Evolutionary conservation across 371 early-diverging fungal genomes (phyloP), one percentile per base, ranked within the genome.

Genomic region (Mortierella sp.): DNA sequence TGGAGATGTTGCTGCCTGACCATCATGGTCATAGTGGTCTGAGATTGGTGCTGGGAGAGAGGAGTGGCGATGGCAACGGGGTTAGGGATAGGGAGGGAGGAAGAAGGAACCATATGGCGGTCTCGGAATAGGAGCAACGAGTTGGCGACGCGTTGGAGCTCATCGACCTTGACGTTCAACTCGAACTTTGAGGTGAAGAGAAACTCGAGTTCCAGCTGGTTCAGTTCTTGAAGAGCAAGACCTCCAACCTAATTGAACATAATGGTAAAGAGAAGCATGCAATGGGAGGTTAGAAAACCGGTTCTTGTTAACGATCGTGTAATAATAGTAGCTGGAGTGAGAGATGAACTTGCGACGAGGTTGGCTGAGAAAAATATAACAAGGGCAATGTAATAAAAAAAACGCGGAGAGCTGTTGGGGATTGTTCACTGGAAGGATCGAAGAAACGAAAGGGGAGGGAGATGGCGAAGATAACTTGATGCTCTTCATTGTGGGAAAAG

Each of bases 171-270:
- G 72, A 95, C 92, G 50, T 94, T 91, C 40, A 98, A 89, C 72
- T 95, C 91, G 91, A 97, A 98, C 69, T 94, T 90, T 74, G 95
- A 93, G 77, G 96, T 89, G 73, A 95, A 95, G 61, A 97, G 89
- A 75, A 98, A 93, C 89, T 98, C 97, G 70, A 97, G 82, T 79
- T 98, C 98, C 51, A 98, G 89, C 75, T 95, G 90, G 88, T 98
- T 98, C 77, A 98, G 83, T 85, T 98, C 98, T n/a, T 82, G 87
- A 26, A 96, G 82, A 19, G 95, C 91, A 8, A 98, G 88, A 1
- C 98, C 98, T 11, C 98, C 98, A n/a, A 97, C 97, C 92, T 93
- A 78, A 6, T 37, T 59, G 24, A 69, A 19, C 1, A 34, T 31
- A 61, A 28, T 1, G 69, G 16, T 10, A 61, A 46, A 5, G 67